Evolutionary conservation across 1,284 basidiomycete genomes (phyloP).

Genomic region (Rhodofomes roseus): DNA sequence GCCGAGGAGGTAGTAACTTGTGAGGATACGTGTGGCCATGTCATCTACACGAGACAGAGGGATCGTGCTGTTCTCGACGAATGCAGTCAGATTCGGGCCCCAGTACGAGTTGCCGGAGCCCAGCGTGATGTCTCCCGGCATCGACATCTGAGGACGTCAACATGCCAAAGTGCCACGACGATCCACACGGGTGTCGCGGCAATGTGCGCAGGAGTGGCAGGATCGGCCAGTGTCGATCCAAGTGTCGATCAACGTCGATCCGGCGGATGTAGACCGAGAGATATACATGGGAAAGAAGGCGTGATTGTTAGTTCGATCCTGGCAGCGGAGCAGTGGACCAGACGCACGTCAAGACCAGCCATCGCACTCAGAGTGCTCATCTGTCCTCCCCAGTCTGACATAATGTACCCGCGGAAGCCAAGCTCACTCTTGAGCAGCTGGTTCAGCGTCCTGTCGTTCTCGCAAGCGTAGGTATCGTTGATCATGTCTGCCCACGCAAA

Average conservation of each 20-base stretch:
- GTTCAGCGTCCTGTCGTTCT: constrained; percentile 75
- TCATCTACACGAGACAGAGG: constrained; percentile 61
- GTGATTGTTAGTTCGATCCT: background rate
- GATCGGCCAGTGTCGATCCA: background rate
- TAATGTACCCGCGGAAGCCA: constrained; percentile 75
- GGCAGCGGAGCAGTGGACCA: background rate
- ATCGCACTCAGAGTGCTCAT: constrained; percentile 55
- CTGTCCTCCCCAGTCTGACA: constrained; percentile 69
- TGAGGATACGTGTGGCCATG: constrained; percentile 65
- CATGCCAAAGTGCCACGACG: background rate
- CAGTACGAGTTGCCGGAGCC: constrained; percentile 50
- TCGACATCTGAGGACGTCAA: constrained; percentile 46
- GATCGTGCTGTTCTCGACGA: constrained; percentile 69
- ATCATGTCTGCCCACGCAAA: constrained; percentile 44
- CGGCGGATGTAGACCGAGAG: background rate
- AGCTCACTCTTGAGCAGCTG: constrained; percentile 76
- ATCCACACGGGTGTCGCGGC: background rate
- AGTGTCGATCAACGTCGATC: background rate
- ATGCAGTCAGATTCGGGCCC: constrained; percentile 60
- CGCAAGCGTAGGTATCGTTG: constrained; percentile 79
- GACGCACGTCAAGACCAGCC: constrained; percentile 64
- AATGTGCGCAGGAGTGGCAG: no score
- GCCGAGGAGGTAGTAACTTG: constrained; percentile 54
- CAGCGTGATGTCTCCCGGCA: constrained; percentile 69
- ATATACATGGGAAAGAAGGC: background rate